A percentile compares a stretch with the other conserved stretches of the same genome.
Evolutionary conservation across 2,329 filamentous ascomycete species (phyloP).

Genomic region (Penicillium italicum): DNA sequence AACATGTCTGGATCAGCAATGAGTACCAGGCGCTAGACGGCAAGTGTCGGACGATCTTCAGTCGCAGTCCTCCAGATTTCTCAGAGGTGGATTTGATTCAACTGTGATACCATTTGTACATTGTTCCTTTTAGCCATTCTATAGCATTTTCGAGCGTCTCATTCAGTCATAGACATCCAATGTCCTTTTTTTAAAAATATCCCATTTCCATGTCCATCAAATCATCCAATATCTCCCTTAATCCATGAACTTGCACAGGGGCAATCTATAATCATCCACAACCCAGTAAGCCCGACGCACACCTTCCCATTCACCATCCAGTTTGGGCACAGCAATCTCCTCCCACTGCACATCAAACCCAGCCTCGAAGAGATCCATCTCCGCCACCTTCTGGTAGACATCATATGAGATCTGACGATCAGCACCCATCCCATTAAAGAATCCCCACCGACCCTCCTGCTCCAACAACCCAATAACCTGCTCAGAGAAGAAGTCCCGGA

Average conservation of each 20-base stretch:
- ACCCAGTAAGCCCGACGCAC: slow-evolving; percentile 89
- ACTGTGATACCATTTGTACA: slow-evolving; percentile 48
- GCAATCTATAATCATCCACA: slow-evolving; percentile 56
- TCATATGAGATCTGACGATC: slow-evolving; percentile 93
- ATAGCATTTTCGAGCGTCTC: slow-evolving; percentile 23
- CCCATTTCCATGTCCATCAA: not conserved
- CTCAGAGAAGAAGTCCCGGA: slow-evolving; percentile 84
- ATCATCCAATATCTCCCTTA: slow-evolving; percentile 9
- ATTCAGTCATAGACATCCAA: slow-evolving; percentile 21
- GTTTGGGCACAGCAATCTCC: slow-evolving; percentile 67
- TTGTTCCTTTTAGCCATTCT: slow-evolving; percentile 15
- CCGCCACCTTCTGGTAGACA: slow-evolving; percentile 87
- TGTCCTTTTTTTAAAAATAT: slow-evolving; percentile 4
- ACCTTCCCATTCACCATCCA: slow-evolving; percentile 81
- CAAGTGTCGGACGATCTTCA: slow-evolving; percentile 77
- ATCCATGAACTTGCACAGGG: slow-evolving; percentile 41
- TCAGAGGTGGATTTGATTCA: slow-evolving; percentile 83
- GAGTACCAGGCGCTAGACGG: slow-evolving; percentile 84
- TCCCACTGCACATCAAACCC: slow-evolving; percentile 88
- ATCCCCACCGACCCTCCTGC: slow-evolving; percentile 55
- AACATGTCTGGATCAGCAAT: slow-evolving; percentile 88
- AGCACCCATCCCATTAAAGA: slow-evolving; percentile 76
- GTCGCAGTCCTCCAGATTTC: slow-evolving; percentile 82
- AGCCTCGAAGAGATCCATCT: slow-evolving; percentile 85
- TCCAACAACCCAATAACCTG: slow-evolving; percentile 73